A percentile compares a stretch with the other conserved stretches of the same genome.
These are phyloP conservation scores for Sedum album DNA, from an alignment of 164 flowering plant genomes.

Conservation along the genomic window DNA sequence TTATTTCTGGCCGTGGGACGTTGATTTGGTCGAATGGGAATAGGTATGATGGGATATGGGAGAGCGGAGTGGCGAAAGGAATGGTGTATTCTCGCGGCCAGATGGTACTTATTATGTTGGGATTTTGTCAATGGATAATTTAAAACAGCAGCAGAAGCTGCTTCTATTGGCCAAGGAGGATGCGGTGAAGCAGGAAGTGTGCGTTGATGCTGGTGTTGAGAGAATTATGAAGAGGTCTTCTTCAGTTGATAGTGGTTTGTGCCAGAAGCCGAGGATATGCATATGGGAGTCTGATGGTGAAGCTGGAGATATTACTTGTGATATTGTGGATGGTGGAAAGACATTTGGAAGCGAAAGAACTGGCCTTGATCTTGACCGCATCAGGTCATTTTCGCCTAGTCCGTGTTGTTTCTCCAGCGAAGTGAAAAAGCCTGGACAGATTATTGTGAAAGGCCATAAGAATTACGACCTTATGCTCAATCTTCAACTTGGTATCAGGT, in stretches of 20 bases:
- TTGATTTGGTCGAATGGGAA: conserved; percentile 63
- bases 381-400: conserved; percentile 29
- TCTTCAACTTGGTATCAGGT: conserved; percentile 10
- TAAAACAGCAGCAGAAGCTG: conserved; percentile 14
- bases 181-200: neutral
- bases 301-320: conserved; percentile 86
- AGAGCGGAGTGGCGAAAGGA: conserved; percentile 60
- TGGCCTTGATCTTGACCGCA: conserved; percentile 25
- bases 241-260: conserved; percentile 1
- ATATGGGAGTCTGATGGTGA: conserved; percentile 88
- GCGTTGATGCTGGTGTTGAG: conserved; percentile 10
- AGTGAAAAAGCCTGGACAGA: conserved; percentile 30
- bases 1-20: conserved; percentile 55
- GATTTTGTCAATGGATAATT: conserved; percentile 39
- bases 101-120: conserved; percentile 56
- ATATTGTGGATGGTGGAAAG: conserved; percentile 73
- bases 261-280: conserved; percentile 49
- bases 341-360: conserved; percentile 50
- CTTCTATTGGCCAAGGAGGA: conserved; percentile 33
- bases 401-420: conserved; percentile 52
- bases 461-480: conserved; percentile 8
- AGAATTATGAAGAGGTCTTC: conserved; percentile 35
- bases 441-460: conserved; percentile 4
- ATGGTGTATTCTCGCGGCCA: conserved; percentile 60
- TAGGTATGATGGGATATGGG: conserved; percentile 67